Conservation (phyloP, 164 flowering plant genomes). For the Stephania japonica region DNA sequence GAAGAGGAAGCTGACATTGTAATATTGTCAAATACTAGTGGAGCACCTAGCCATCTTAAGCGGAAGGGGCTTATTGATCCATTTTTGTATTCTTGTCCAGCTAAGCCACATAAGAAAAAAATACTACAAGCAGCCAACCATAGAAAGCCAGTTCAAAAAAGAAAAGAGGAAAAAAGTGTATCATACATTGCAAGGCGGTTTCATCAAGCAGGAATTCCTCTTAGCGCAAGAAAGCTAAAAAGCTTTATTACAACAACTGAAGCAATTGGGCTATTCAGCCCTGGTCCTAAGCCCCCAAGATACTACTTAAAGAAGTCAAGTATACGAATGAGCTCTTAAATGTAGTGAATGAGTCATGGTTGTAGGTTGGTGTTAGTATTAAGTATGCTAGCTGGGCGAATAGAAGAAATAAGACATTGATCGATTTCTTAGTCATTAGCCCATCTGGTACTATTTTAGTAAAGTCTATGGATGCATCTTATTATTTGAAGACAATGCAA, state of each 20-base stretch:
- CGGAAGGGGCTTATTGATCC: background rate
- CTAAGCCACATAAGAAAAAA: too few species aligned
- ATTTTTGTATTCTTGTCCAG: background rate
- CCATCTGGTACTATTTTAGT: constrained; percentile 2
- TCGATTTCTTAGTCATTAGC: constrained; percentile 3
- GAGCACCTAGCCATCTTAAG: background rate
- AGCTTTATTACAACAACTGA: background rate
- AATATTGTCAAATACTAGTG: background rate
- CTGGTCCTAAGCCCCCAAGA: background rate
- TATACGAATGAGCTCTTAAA: background rate
- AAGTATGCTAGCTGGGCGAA: constrained; percentile 4
- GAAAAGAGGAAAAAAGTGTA: background rate
- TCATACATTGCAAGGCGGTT: background rate
- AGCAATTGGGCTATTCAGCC: background rate
- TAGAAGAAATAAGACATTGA: background rate
- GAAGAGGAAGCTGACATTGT: background rate
- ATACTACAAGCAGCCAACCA: background rate
- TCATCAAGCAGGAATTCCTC: background rate
- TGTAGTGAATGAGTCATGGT: background rate
- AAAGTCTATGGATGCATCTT: background rate
- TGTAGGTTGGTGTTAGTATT: background rate
- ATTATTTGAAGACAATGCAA: background rate
- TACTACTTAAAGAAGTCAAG: background rate
- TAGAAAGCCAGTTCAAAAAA: background rate
- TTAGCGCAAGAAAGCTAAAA: background rate